Percentiles rank a stretch among this genome's conserved stretches.
phyloP scores from a whole-genome alignment of 2,329 filamentous ascomycete genomes.

The Ascomycota sp. region DNA sequence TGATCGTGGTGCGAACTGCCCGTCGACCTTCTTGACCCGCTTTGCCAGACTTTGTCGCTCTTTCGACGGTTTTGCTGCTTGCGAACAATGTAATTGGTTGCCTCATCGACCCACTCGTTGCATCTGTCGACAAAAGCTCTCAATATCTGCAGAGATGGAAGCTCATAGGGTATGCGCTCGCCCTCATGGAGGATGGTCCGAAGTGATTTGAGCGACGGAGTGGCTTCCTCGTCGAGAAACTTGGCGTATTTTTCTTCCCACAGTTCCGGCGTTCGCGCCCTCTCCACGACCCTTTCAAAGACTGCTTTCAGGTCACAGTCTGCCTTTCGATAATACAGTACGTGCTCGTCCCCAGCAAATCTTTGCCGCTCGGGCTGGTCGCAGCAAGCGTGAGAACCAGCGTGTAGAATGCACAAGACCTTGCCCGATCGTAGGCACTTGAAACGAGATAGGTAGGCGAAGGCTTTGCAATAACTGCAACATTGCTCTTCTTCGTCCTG shows the following conservation, averaged over 20 bases:
- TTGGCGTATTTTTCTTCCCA: constrained; percentile 85
- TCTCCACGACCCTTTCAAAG: constrained; percentile 61
- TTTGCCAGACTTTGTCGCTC: constrained; percentile 71
- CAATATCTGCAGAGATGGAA: constrained; percentile 61
- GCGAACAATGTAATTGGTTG: constrained; percentile 82
- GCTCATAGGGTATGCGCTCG: constrained; percentile 81
- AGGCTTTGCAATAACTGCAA: constrained; percentile 80
- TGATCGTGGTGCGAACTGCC: constrained; percentile 34
- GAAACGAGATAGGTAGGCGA: constrained; percentile 76
- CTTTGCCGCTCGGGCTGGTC: constrained; percentile 42
- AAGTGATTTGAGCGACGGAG: constrained; percentile 66
- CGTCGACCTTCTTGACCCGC: constrained; percentile 46
- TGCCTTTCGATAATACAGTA: constrained; percentile 54
- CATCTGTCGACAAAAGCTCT: constrained; percentile 84
- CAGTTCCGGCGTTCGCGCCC: constrained; percentile 59
- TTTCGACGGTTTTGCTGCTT: constrained; percentile 96
- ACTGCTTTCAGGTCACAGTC: constrained; percentile 44
- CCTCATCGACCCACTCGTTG: constrained; percentile 95
- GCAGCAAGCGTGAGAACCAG: constrained; percentile 63
- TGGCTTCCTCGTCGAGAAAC: constrained; percentile 60
- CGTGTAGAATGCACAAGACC: constrained; percentile 61
- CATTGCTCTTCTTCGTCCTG: constrained; percentile 87
- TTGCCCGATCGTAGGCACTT: constrained; percentile 65
- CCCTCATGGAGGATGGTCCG: constrained; percentile 73
- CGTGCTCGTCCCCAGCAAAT: constrained; percentile 47